Evolutionary conservation across 2,329 filamentous ascomycete species (phyloP).

Genomic region (Cercospora citrullina): DNA sequence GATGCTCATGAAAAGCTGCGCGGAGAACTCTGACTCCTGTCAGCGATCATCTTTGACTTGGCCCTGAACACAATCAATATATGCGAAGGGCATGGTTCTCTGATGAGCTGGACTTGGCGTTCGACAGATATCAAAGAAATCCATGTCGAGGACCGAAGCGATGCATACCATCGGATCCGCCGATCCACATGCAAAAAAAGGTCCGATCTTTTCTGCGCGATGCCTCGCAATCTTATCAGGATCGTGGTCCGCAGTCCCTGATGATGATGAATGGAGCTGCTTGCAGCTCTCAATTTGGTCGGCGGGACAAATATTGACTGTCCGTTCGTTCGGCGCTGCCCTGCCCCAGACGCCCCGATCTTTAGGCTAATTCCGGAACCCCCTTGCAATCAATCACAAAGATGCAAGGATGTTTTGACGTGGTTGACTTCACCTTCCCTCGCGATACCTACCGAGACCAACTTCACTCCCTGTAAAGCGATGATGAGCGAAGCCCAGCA

Average conservation of each 20-base stretch:
- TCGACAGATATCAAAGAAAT: background rate
- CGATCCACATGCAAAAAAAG: background rate
- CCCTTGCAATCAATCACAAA: background rate
- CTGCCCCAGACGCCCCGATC: background rate
- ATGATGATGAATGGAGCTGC: background rate
- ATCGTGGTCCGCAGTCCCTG: background rate
- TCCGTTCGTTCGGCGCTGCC: background rate
- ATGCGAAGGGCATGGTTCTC: background rate
- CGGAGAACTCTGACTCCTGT: background rate
- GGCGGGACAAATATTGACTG: background rate
- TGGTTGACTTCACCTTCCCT: background rate
- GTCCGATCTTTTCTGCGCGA: background rate
- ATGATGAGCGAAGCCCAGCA: constrained; percentile 1
- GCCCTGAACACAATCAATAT: background rate
- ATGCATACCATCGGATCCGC: background rate
- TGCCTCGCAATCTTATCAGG: background rate
- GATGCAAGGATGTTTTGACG: background rate
- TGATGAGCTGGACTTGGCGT: background rate
- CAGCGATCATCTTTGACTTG: background rate
- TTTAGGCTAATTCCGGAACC: constrained; percentile 2
- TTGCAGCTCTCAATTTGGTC: background rate
- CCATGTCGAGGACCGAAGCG: background rate
- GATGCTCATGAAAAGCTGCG: background rate
- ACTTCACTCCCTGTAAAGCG: background rate
- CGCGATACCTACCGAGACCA: background rate